phyloP scores from a whole-genome alignment of 1,139 yeast species.

The Hyphopichia burtonii region DNA sequence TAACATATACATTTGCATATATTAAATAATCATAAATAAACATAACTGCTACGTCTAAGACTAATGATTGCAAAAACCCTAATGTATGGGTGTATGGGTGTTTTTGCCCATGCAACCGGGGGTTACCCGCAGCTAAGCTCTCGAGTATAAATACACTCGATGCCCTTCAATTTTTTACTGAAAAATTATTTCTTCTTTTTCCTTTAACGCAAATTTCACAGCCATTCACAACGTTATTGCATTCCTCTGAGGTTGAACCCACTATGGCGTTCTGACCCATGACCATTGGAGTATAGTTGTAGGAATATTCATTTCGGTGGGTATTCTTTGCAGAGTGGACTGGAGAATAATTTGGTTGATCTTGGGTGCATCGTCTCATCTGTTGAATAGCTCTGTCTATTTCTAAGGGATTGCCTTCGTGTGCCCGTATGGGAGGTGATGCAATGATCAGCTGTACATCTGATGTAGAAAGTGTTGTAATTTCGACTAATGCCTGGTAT shows the following conservation, averaged over 20 bases:
- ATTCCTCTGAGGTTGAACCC: conserved; percentile 78
- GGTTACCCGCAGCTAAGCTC: not conserved
- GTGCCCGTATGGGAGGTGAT: conserved; percentile 77
- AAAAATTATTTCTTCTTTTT: conserved; percentile 6
- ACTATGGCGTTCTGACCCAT: conserved; percentile 73
- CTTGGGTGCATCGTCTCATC: conserved; percentile 85
- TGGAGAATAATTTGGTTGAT: conserved; percentile 65
- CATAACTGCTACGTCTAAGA: too few relatives aligned
- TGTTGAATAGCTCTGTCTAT: conserved; percentile 40
- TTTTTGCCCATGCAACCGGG: not conserved
- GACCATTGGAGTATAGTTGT: conserved; percentile 65
- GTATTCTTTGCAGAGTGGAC: conserved; percentile 43
- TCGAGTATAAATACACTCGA: not conserved
- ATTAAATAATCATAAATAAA: too few relatives aligned
- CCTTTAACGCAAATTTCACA: conserved; percentile 65
- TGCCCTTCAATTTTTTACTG: not conserved
- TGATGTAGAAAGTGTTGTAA: too few relatives aligned
- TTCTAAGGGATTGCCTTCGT: conserved; percentile 80
- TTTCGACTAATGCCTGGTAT: too few relatives aligned
- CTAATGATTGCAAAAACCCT: not conserved
- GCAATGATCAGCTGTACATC: conserved; percentile 75
- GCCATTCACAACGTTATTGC: conserved; percentile 65
- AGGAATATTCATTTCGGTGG: conserved; percentile 9
- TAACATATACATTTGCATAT: not conserved
- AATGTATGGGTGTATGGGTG: not conserved